These are phyloP conservation scores for Colletotrichum viniferum DNA, from an alignment of 2,329 filamentous ascomycete species.

Conservation along the genomic window DNA sequence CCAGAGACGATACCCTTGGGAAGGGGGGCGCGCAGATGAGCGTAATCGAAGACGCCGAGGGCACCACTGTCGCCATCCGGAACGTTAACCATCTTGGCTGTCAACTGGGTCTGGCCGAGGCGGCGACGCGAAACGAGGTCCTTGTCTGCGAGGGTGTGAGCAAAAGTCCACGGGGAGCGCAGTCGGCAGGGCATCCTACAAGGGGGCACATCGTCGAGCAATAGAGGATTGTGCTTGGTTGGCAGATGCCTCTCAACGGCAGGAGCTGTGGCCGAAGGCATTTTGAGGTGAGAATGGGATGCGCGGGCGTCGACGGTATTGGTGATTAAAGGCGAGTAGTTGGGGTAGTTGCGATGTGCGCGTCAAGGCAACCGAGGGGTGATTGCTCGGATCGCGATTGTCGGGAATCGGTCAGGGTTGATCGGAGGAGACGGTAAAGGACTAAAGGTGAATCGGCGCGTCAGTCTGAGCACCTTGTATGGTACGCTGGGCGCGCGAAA, in stretches of 20 bases:
- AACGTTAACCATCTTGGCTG: conserved; percentile 78
- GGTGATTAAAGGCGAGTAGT: neutral
- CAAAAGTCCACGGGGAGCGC: conserved; percentile 21
- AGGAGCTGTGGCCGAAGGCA: conserved; percentile 39
- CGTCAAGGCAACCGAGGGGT: neutral
- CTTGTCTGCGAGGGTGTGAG: conserved; percentile 53
- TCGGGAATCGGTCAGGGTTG: neutral
- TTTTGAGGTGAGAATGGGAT: neutral
- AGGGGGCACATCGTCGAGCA: conserved; percentile 66
- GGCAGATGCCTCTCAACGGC: conserved; percentile 55
- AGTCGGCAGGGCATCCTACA: conserved; percentile 50
- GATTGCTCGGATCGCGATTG: neutral
- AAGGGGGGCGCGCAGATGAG: conserved; percentile 88
- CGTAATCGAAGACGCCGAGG: conserved; percentile 91
- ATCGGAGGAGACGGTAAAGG: neutral
- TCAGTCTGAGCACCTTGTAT: neutral
- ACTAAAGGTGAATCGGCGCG: conserved; percentile 6
- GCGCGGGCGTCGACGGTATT: neutral
- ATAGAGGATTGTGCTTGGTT: conserved; percentile 66
- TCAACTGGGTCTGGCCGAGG: conserved; percentile 89
- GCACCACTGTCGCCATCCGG: conserved; percentile 75
- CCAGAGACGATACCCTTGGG: conserved; percentile 91
- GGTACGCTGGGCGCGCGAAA: neutral
- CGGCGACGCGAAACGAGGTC: conserved; percentile 84
- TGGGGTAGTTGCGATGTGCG: neutral